Base-by-base conservation (phyloP, 768 basidiomycete species). In the Phylloporus scabripes region DNA sequence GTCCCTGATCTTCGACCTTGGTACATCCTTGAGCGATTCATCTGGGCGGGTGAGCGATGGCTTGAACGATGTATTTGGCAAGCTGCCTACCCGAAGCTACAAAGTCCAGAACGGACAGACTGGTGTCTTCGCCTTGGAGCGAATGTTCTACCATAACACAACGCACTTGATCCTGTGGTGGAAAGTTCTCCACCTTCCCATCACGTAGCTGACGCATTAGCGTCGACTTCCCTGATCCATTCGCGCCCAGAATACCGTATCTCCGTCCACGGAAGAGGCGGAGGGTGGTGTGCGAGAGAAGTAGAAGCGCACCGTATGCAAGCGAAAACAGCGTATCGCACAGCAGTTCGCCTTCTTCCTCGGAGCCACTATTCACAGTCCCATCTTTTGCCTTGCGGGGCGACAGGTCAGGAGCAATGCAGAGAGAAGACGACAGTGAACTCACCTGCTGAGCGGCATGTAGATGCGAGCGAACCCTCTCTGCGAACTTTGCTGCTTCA, bases 121-220 rank as follows among this genome's bases (percentile, higher is more conserved):
- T 86, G 15, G 78, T 79, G 68, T 97, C 91, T 71, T 97, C 93
- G 46, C 94, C 92, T 72, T 94, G 92, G 10, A 97, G 75, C 23
- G 93, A 85, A 71, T 98, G 94, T 70, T 97, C 95, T 29, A 98
- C 94, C 93, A 97, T 97, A 51, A 96, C 81, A 59, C 88, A 88
- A 41, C 88, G 81, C 43, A 98, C 73, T 67, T 92, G 77, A 53
- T 84, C 82, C 57, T 83, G 92, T 5, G 91, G 79, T 17, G 95
- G 95, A 71, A 97, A 98, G 64, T 93, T 93, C 70, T 98, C 95
- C 7, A 90, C 87, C 71, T 97, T 97, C 51, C 90, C 87, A 62
- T 95, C 92, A 49, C 90, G 82, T 53, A 97, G 81, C 62, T 95
- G 93, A 60, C 93, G 90, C 85, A 98, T 85, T 37, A 98, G 80